Evolutionary conservation across 2,329 filamentous ascomycete genomes (phyloP).

Genomic region (Sporothrix schenckii): DNA sequence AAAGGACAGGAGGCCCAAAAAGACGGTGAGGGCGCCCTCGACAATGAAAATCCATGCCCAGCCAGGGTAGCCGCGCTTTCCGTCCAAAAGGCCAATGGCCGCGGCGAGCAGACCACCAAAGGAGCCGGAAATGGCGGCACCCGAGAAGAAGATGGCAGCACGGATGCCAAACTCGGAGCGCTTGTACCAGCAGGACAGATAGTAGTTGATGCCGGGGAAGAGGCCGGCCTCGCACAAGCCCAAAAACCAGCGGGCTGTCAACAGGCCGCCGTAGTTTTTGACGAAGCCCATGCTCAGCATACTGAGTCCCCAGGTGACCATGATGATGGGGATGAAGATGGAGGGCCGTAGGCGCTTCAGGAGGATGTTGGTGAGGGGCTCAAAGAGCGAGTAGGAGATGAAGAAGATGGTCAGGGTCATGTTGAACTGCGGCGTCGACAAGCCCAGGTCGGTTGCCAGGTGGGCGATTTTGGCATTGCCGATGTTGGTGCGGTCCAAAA

Average conservation of each 20-base stretch:
- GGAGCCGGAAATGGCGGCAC: conserved; percentile 73
- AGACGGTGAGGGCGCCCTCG: conserved; percentile 67
- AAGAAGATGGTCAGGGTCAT: conserved; percentile 81
- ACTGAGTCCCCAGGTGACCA: conserved; percentile 67
- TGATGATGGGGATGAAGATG: conserved; percentile 79
- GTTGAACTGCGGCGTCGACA: conserved; percentile 70
- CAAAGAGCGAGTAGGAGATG: conserved; percentile 78
- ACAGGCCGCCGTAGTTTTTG: conserved; percentile 64
- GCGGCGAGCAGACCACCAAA: conserved; percentile 72
- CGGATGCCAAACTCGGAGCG: conserved; percentile 74
- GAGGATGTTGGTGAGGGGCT: conserved; percentile 76
- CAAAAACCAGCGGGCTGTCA: conserved; percentile 70
- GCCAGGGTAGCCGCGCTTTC: conserved; percentile 55
- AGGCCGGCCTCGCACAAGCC: conserved; percentile 75
- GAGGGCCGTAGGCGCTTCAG: conserved; percentile 76
- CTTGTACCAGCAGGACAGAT: conserved; percentile 79
- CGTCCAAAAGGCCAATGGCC: conserved; percentile 68
- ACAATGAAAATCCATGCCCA: conserved; percentile 68
- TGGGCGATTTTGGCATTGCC: conserved; percentile 67
- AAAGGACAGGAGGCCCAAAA: conserved; percentile 67
- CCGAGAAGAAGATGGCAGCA: conserved; percentile 76
- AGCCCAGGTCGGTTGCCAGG: conserved; percentile 59
- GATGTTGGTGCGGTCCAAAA: conserved; percentile 77
- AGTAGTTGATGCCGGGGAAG: conserved; percentile 70
- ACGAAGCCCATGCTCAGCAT: conserved; percentile 73